phyloP scores from a whole-genome alignment of 2,329 filamentous ascomycete genomes.

The Westerdykella ornata region DNA sequence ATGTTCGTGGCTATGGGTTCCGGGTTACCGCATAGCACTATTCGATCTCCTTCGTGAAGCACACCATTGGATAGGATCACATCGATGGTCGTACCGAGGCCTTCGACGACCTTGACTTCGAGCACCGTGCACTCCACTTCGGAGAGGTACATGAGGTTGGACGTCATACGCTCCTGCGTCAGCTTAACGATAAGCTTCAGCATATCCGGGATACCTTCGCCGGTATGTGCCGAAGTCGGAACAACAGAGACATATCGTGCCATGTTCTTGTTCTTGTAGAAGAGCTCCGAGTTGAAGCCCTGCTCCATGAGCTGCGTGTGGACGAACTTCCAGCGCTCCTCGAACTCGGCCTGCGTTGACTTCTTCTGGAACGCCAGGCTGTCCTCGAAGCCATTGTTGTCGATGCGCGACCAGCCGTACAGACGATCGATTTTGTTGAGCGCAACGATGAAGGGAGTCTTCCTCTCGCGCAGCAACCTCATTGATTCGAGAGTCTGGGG shows the following conservation, averaged over 20 bases:
- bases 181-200: slow-evolving; percentile 87
- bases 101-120: slow-evolving; percentile 98
- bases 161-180: slow-evolving; percentile 96
- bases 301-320: slow-evolving; percentile 94
- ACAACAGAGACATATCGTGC: slow-evolving; percentile 90
- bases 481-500: slow-evolving; percentile 97
- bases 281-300: slow-evolving; percentile 95
- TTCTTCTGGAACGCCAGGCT: slow-evolving; percentile 85
- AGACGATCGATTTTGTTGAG: slow-evolving; percentile 99
- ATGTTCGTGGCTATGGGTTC: slow-evolving; percentile 94
- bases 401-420: slow-evolving; percentile 97
- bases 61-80: slow-evolving; percentile 96
- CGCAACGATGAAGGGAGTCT: slow-evolving; percentile 96
- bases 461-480: slow-evolving; percentile 82
- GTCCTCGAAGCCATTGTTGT: slow-evolving; percentile 97
- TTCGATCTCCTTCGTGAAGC: slow-evolving; percentile 84
- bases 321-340: slow-evolving; percentile 79
- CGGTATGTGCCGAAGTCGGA: slow-evolving; percentile 95
- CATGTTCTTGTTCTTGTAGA: slow-evolving; percentile 98
- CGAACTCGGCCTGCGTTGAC: slow-evolving; percentile 89
- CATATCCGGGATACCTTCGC: slow-evolving; percentile 98
- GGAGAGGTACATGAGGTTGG: slow-evolving; percentile 94
- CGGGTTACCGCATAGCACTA: slow-evolving; percentile 94
- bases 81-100: slow-evolving; percentile 97
- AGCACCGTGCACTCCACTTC: slow-evolving; percentile 97